phyloP scores from a whole-genome alignment of 768 basidiomycete species.

The Leucosporidium yakuticum region DNA sequence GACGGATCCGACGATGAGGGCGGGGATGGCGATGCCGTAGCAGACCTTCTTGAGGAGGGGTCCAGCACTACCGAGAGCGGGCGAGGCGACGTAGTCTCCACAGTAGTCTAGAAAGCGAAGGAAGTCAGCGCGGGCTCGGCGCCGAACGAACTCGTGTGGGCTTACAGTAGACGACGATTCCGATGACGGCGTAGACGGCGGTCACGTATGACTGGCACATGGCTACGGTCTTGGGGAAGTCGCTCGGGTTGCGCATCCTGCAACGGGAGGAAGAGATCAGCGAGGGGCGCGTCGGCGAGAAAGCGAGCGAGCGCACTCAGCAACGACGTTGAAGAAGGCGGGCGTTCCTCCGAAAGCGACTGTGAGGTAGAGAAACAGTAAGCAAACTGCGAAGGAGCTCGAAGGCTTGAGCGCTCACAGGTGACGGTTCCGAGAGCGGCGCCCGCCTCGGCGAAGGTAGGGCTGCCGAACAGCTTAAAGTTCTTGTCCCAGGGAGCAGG shows the following conservation, averaged over 20 bases:
- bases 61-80: slow-evolving; percentile 38
- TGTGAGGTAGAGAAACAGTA: not conserved
- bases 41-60: not conserved
- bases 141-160: not conserved
- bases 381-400: not conserved
- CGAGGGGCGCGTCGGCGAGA: too few relatives aligned
- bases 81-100: slow-evolving; percentile 36
- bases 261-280: not conserved
- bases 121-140: too few relatives aligned
- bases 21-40: slow-evolving; percentile 34
- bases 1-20: slow-evolving; percentile 12
- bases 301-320: not conserved
- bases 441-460: not conserved
- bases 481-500: slow-evolving; percentile 32
- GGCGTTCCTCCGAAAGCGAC: slow-evolving; percentile 25
- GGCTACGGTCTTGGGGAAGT: not conserved
- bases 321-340: slow-evolving; percentile 27
- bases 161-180: not conserved
- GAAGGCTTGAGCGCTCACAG: not conserved
- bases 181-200: not conserved
- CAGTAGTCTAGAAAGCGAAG: not conserved
- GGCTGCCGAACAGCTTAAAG: not conserved
- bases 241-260: slow-evolving; percentile 20
- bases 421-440: not conserved
- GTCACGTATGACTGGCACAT: slow-evolving; percentile 11